Evolutionary conservation across 2,329 filamentous ascomycete species (phyloP), one percentile per base, ranked within the genome.

Genomic region (Ophiostoma perfectum): DNA sequence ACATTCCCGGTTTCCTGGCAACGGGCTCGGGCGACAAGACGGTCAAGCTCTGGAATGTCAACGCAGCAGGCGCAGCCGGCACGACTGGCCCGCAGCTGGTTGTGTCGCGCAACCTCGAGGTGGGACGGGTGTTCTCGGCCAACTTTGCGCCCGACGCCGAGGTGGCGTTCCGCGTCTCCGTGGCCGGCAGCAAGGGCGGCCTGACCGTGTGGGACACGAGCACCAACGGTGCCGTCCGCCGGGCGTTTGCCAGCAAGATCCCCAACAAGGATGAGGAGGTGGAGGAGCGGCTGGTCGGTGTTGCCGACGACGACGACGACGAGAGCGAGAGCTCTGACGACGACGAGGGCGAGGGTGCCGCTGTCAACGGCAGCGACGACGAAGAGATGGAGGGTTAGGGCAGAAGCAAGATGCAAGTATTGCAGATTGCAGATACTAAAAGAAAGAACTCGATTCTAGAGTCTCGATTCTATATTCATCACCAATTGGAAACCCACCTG

Each of bases 141-240:
- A 86, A 85, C 6, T 99, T 98, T 78, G 95, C 91, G 4, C 94
- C 95, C 0, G 95, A 99, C 76, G 79, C 88, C 45, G 92, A 95
- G 78, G 93, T 98, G 9, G 91, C 91, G 38, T 99, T 98, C 84
- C 86, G 95, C 67, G 83, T 99, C 62, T 91, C 93, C 2, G 92
- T 99, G 18, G 95, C 94, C 6, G 95, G 95, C 68, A 98, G 93
- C 82, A 96, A 96, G 81, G 95, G 95, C 63, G 86, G 87, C 47
- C 88, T 98, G 76, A 91, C 96, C 77, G 88, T 99, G 67, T 99
- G 95, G 95, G 94, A 98, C 78, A 97, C 95, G 36, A 87, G 92
- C 77, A 99, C 95, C 69, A 99, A 99, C 77, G 87, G 86, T 14
- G 90, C 90, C 39, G 92, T 99, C 44, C 87, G 95, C 69, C 86